A percentile compares a stretch with the other conserved stretches of the same genome.
phyloP scores from a whole-genome alignment of 768 basidiomycete genomes.

The Mycena maculata region DNA sequence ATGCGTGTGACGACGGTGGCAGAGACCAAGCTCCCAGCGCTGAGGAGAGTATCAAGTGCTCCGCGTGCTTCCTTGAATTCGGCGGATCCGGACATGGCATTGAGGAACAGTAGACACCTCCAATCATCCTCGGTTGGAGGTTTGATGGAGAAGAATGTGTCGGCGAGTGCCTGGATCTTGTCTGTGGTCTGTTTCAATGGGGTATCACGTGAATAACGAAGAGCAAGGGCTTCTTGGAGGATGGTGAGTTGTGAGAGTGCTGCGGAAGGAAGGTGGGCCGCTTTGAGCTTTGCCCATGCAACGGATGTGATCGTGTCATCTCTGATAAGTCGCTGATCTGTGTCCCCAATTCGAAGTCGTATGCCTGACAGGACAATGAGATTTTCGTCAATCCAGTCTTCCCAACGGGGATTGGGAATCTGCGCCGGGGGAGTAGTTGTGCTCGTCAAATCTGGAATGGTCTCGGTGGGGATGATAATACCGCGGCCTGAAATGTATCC shows the following conservation, averaged over 20 bases:
- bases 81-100: background rate
- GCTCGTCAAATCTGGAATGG: too few relatives aligned
- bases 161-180: background rate
- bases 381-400: slow-evolving; percentile 10
- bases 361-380: slow-evolving; percentile 7
- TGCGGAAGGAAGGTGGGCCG: too few relatives aligned
- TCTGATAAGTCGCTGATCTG: too few relatives aligned
- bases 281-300: too few relatives aligned
- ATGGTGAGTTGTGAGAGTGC: too few relatives aligned
- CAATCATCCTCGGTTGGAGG: slow-evolving; percentile 1
- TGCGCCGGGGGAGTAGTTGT: background rate
- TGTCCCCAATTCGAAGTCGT: background rate
- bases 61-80: slow-evolving; percentile 7
- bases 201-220: too few relatives aligned
- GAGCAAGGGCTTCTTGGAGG: too few relatives aligned
- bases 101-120: too few relatives aligned
- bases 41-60: background rate
- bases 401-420: background rate
- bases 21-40: background rate
- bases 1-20: background rate
- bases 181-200: background rate
- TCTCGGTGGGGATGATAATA: too few relatives aligned
- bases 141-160: background rate
- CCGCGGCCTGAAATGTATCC: too few relatives aligned
- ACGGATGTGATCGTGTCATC: too few relatives aligned